Conservation (phyloP, 345 rosid genomes). For the Eucalyptus curtisii region DNA sequence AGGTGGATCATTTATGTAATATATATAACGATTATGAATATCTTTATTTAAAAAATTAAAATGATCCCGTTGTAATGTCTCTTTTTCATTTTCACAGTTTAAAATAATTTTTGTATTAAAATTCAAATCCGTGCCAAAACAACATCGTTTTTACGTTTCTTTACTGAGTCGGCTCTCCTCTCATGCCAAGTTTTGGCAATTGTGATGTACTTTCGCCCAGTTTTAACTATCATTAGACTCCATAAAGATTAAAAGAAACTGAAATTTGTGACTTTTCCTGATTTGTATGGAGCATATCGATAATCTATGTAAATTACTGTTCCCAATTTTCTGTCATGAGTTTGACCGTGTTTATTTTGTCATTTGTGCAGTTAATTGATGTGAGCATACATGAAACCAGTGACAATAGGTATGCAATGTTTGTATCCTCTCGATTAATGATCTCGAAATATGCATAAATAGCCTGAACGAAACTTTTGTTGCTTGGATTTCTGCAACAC, state of each 20-base stretch:
- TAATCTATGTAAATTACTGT: not conserved
- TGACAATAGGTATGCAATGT: slow-evolving; percentile 48
- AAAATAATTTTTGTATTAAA: too few species aligned
- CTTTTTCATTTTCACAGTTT: not conserved
- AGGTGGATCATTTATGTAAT: not conserved
- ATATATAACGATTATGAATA: not conserved
- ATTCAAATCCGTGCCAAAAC: too few species aligned
- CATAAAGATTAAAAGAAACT: not conserved
- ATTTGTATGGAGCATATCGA: not conserved
- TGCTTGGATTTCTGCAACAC: slow-evolving; percentile 17
- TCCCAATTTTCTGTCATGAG: slow-evolving; percentile 16
- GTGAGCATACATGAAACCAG: slow-evolving; percentile 64
- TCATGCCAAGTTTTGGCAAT: too few species aligned
- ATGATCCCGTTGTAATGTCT: not conserved
- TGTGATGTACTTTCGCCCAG: accelerated
- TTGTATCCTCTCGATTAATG: not conserved
- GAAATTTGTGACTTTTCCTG: not conserved
- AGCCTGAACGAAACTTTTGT: not conserved
- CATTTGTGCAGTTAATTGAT: slow-evolving; percentile 27
- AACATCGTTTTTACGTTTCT: too few species aligned
- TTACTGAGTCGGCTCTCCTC: accelerated
- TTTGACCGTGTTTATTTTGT: slow-evolving; percentile 10
- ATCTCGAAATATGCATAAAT: not conserved
- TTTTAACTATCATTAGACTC: too few species aligned
- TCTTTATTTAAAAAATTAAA: not conserved